Conservation (phyloP, 75 land plant species). For the Isoetes taiwanensis region DNA sequence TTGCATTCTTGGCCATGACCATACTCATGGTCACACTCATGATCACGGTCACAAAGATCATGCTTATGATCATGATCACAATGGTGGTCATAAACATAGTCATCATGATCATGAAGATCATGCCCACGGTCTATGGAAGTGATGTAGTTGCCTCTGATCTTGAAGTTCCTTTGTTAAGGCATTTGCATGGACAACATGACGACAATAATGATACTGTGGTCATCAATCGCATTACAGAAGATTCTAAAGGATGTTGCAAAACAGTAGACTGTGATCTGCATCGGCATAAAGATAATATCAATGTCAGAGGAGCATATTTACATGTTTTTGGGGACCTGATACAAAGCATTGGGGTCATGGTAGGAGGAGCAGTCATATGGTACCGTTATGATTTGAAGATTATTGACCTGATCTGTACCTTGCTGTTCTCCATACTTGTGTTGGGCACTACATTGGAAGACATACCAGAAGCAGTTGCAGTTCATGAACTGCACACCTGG, state of each 20-base stretch:
- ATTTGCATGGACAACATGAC: too few relatives aligned
- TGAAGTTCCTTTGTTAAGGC: too few relatives aligned
- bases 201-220: too few relatives aligned
- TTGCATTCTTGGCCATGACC: neutral
- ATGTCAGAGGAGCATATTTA: neutral
- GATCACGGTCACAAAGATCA: neutral
- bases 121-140: neutral
- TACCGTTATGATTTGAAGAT: neutral
- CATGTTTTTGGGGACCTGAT: neutral
- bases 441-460: neutral
- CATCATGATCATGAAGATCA: neutral
- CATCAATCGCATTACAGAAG: too few relatives aligned
- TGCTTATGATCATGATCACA: neutral
- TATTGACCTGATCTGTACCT: neutral
- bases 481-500: constrained; percentile 2
- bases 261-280: too few relatives aligned
- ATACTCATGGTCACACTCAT: neutral
- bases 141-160: too few relatives aligned
- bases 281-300: neutral
- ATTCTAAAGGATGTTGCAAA: too few relatives aligned
- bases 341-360: constrained; percentile 6
- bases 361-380: neutral
- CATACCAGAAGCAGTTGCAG: neutral
- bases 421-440: constrained; percentile 1
- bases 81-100: constrained; percentile 1